Base-by-base conservation (phyloP, 1,284 basidiomycete species). In the Ganoderma resinaceum region DNA sequence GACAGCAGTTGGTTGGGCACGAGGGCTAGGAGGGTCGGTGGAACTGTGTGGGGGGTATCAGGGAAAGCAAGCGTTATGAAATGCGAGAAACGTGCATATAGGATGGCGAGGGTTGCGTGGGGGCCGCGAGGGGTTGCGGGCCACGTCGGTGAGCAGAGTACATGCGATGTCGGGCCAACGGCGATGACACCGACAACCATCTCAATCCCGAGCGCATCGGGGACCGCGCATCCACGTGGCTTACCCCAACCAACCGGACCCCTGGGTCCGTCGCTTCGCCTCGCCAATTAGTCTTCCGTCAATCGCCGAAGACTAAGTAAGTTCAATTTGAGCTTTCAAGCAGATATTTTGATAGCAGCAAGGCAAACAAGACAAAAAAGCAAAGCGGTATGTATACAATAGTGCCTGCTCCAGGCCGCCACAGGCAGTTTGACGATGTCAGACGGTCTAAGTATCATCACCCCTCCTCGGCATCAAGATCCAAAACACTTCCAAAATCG, bases 51-150 rank as follows among this genome's bases (percentile, higher is more conserved):
- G 52, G n/a, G 52, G 9, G 66, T 23, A 20, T 6, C 63, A 72
- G 69, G 66, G 71, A 70, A 58, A 59, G 71, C 69, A 59, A 55
- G 40, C 61, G 61, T 67, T 66, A 70, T 59, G 57, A 53, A n/a
- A 18, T 14, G 33, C 37, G 20, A 29, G 29, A 16, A 35, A 61
- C 52, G 68, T 38, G 69, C 71, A 69, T 72, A 60, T 63, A 69
- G 63, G 20, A 53, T 60, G 60, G 31, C 42, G 52, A 18, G 9
- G n/a, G 61, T 20, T 63, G 40, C 57, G n/a, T 35, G 61, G 38
- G 29, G 63, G 66, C 58, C 67, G 29, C 64, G 43, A 63, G 49
- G 18, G 59, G 8, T 60, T 38, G 62, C 37, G 20, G 58, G 57
- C 58, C 66, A 65, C 61, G 65, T 57, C 43, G 71, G 35, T 31